A percentile compares a stretch with the other conserved stretches of the same genome.
phyloP scores from a whole-genome alignment of 441 rosid species.

The Arabidopsis lyrata region DNA sequence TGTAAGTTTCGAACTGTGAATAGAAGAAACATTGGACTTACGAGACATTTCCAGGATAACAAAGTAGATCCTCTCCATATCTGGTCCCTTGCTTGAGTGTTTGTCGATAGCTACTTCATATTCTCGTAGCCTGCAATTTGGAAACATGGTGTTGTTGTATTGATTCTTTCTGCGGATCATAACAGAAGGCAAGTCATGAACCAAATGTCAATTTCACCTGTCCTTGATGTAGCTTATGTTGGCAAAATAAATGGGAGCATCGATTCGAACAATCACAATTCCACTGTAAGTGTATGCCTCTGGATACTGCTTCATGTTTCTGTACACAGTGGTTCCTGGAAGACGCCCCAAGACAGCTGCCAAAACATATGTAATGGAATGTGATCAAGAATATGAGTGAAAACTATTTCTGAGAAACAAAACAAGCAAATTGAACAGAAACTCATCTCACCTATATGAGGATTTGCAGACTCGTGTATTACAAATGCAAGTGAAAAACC shows the following conservation, averaged over 20 bases:
- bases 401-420: slow-evolving; percentile 3
- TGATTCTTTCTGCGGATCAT: slow-evolving; percentile 16
- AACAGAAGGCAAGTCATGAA: slow-evolving; percentile 70
- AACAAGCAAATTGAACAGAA: neutral
- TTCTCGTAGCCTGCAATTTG: slow-evolving; percentile 68
- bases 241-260: slow-evolving; percentile 96
- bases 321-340: slow-evolving; percentile 96
- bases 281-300: slow-evolving; percentile 94
- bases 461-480: slow-evolving; percentile 97
- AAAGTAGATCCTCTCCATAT: slow-evolving; percentile 76
- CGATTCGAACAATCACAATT: slow-evolving; percentile 89
- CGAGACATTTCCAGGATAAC: slow-evolving; percentile 94
- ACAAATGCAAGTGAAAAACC: slow-evolving; percentile 96
- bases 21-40: slow-evolving; percentile 53
- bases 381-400: slow-evolving; percentile 19
- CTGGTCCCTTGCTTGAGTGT: slow-evolving; percentile 74
- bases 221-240: slow-evolving; percentile 93
- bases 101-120: slow-evolving; percentile 76
- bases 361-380: slow-evolving; percentile 65
- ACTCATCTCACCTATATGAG: slow-evolving; percentile 81
- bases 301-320: slow-evolving; percentile 89
- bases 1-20: neutral
- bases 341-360: slow-evolving; percentile 98
- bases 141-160: slow-evolving; percentile 17
- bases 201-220: slow-evolving; percentile 56